phyloP scores from a whole-genome alignment of 129 eudicot genomes.

The Tagetes erecta region DNA sequence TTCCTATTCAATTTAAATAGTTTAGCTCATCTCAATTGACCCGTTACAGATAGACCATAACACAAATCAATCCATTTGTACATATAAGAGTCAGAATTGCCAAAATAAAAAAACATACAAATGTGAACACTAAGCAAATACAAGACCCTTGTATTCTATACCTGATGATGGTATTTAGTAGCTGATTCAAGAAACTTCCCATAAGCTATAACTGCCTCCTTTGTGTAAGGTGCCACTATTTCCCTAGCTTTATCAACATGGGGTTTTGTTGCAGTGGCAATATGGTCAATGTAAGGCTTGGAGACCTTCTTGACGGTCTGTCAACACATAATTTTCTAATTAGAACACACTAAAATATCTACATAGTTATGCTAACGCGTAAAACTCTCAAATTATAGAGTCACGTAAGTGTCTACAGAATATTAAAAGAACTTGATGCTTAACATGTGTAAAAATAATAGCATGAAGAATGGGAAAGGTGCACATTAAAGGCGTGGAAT shows the following conservation, averaged over 20 bases:
- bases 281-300: constrained; percentile 70
- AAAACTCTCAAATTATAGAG: background rate
- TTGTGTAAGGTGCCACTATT: constrained; percentile 60
- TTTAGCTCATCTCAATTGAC: background rate
- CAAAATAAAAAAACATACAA: background rate
- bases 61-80: background rate
- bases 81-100: background rate
- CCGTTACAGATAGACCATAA: background rate
- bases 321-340: constrained; percentile 19
- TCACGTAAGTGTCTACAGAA: background rate
- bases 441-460: background rate
- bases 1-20: background rate
- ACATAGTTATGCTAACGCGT: background rate
- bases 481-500: background rate
- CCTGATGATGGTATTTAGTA: constrained; percentile 63
- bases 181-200: constrained; percentile 60
- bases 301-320: constrained; percentile 57
- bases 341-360: constrained; percentile 20
- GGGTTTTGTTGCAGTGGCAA: constrained; percentile 65
- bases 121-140: background rate
- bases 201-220: constrained; percentile 46
- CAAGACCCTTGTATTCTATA: constrained; percentile 23
- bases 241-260: constrained; percentile 58
- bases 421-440: background rate
- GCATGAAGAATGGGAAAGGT: background rate